Base-by-base conservation (phyloP, 176 grass and related monocot species). In the Ensete ventricosum region DNA sequence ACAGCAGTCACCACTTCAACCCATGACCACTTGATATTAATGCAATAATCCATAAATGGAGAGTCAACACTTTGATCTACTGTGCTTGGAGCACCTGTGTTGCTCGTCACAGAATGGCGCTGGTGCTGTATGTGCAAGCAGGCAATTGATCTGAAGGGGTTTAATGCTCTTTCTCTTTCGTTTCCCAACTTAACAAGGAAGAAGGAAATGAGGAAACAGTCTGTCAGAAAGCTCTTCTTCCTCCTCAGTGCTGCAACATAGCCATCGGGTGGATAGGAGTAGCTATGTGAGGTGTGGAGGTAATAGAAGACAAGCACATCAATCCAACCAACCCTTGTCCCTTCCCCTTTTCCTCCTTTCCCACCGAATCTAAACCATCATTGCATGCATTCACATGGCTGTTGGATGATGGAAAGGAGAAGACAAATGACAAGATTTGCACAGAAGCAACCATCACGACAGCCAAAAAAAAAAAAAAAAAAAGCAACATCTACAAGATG, bases 361-460 rank as follows among this genome's bases (percentile, higher is more conserved):
- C 57, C 17, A 14, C 57, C 16, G 5, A 19, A n/a, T 7, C 14
- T 60, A 2, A 60, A 60, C 17, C 57, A 43, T 43, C 57, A 60
- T 19, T 19, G n/a, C 57, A 8, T 60, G 57, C 57, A 20, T 60
- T 60, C 57, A 60, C 57, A 60, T 60, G 57, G 16, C 8, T 60
- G 17, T 60, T n/a, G 57, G 13, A 60, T 19, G 21, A 60, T 60
- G 57, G 16, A 60, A 19, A 17, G 57, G 57, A 60, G 57, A 60
- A 60, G 57, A 60, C 57, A 60, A 60, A 60, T 60, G 57, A 60
- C 57, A 60, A 21, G 57, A 60, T 60, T 19, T 60, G 57, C 57
- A 60, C 2, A 60, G n/a, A 60, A 60, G n/a, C 57, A n/a, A 17
- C 57, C 17, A 19, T 19, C 17, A 17, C 57, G 6, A 19, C 57